phyloP scores from a whole-genome alignment of 805 yeast species.

The Candida sanyiensis region DNA sequence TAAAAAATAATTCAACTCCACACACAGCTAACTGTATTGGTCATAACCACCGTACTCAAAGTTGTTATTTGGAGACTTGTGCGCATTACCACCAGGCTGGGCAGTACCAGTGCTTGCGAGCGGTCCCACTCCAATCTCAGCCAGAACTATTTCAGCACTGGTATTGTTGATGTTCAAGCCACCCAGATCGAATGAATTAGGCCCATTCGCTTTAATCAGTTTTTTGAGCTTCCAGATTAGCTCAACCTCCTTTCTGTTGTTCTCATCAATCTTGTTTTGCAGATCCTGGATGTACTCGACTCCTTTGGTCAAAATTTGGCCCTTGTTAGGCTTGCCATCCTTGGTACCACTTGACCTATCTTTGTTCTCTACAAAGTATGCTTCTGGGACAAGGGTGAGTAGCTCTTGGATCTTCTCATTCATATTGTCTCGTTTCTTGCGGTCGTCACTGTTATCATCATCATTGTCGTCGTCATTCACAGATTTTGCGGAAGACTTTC shows the following conservation, averaged over 20 bases:
- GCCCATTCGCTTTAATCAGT: conserved; percentile 38
- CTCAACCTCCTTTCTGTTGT: conserved; percentile 75
- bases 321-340: conserved; percentile 82
- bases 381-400: conserved; percentile 38
- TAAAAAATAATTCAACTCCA: background rate
- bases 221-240: conserved; percentile 53
- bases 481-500: conserved; percentile 16
- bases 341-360: conserved; percentile 59
- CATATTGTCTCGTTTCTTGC: conserved; percentile 51
- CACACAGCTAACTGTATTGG: conserved; percentile 25
- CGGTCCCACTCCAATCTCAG: conserved; percentile 81
- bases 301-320: conserved; percentile 69
- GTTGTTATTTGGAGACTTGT: conserved; percentile 25
- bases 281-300: conserved; percentile 65
- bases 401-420: conserved; percentile 54
- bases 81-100: conserved; percentile 26
- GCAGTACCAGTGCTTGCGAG: conserved; percentile 37
- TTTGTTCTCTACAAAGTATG: conserved; percentile 37
- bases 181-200: conserved; percentile 32
- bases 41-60: conserved; percentile 37
- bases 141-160: conserved; percentile 72
- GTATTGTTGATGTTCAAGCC: conserved; percentile 48
- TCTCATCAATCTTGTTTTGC: conserved; percentile 70
- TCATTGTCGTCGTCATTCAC: conserved; percentile 7
- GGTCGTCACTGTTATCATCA: conserved; percentile 10